Conservation (phyloP, 2,329 filamentous ascomycete species). For the Colletotrichum filicis region DNA sequence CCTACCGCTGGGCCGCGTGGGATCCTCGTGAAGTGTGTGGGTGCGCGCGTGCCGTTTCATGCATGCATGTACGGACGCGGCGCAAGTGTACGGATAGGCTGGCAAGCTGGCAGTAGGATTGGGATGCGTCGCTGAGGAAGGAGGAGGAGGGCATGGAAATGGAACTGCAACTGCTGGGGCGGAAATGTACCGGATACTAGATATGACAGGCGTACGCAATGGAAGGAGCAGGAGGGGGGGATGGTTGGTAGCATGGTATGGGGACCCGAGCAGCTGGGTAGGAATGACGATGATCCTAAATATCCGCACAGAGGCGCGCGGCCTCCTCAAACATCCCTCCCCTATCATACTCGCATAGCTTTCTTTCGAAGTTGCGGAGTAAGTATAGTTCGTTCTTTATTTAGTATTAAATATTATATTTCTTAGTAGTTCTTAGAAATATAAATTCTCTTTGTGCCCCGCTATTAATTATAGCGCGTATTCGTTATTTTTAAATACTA, state of each 20-base stretch:
- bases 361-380: too few species aligned
- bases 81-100: neutral
- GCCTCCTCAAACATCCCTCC: too few species aligned
- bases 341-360: too few species aligned
- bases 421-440: too few species aligned
- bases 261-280: neutral
- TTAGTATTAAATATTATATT: too few species aligned
- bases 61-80: neutral
- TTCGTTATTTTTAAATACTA: too few species aligned
- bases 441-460: too few species aligned
- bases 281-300: conserved; percentile 2
- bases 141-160: neutral
- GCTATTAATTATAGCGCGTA: too few species aligned
- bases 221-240: neutral
- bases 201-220: neutral
- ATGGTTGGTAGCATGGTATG: neutral
- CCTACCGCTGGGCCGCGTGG: neutral
- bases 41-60: neutral
- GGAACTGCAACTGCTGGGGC: neutral
- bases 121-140: too few species aligned
- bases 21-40: neutral
- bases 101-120: too few species aligned
- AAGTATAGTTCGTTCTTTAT: too few species aligned
- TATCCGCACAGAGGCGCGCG: too few species aligned
- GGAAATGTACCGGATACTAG: neutral